phyloP scores from a whole-genome alignment of 345 rosid genomes.

The Murraya koenigii region DNA sequence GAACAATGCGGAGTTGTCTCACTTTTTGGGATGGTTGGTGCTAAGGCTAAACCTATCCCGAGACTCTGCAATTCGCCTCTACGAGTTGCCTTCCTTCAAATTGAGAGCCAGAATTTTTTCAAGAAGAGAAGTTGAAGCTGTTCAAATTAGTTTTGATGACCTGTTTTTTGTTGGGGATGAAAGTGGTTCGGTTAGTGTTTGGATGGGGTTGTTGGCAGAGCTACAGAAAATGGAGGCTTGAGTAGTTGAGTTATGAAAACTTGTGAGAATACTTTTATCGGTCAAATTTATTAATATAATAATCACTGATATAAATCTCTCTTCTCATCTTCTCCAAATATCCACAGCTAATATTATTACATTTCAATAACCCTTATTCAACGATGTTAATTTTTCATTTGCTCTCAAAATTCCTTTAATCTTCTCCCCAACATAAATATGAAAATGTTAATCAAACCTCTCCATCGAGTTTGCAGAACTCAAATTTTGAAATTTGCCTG shows the following conservation, averaged over 20 bases:
- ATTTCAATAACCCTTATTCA: too few relatives aligned
- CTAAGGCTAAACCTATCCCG: not conserved
- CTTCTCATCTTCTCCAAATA: not conserved
- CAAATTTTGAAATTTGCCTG: too few relatives aligned
- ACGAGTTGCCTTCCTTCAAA: not conserved
- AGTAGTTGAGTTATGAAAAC: not conserved
- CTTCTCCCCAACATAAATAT: too few relatives aligned
- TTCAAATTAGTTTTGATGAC: not conserved
- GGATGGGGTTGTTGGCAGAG: not conserved
- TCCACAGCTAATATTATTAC: not conserved
- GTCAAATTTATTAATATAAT: too few relatives aligned
- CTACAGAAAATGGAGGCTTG: not conserved
- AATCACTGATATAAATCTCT: not conserved
- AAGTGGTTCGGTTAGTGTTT: not conserved
- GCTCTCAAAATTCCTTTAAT: too few relatives aligned
- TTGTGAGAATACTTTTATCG: not conserved
- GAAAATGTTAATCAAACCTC: too few relatives aligned
- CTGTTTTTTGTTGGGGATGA: not conserved
- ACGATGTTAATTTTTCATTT: too few relatives aligned
- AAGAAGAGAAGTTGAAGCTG: not conserved
- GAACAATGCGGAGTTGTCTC: conserved; percentile 8
- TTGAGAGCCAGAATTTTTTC: not conserved
- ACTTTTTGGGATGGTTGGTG: conserved; percentile 15
- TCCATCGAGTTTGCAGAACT: too few relatives aligned
- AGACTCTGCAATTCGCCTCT: not conserved